Conservation (phyloP, 2,329 filamentous ascomycete species). For the Penicillium sp. region DNA sequence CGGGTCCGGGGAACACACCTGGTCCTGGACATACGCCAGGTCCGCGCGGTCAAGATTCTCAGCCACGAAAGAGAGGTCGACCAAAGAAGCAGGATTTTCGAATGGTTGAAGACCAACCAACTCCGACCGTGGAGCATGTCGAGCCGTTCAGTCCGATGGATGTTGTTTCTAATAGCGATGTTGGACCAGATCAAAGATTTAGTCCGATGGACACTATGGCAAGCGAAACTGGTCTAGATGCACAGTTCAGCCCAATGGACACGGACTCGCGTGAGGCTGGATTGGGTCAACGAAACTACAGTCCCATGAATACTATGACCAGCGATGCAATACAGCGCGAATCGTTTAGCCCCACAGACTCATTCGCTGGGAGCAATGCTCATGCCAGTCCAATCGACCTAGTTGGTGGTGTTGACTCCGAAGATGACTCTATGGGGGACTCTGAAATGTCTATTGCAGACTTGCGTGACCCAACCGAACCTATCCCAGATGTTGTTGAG, state of each 20-base stretch:
- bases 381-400: conserved; percentile 24
- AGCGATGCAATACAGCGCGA: conserved; percentile 15
- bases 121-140: conserved; percentile 10
- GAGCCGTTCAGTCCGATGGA: conserved; percentile 25
- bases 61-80: conserved; percentile 40
- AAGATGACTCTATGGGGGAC: conserved; percentile 24
- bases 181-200: conserved; percentile 15
- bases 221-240: conserved; percentile 17
- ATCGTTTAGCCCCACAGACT: conserved; percentile 15
- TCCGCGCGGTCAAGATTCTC: conserved; percentile 25
- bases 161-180: conserved; percentile 30
- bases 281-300: not conserved
- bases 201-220: conserved; percentile 12
- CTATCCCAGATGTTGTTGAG: conserved; percentile 7
- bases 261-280: conserved; percentile 8
- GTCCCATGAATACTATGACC: not conserved
- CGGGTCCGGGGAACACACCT: conserved; percentile 28
- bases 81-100: conserved; percentile 30
- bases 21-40: conserved; percentile 34
- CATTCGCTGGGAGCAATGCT: conserved; percentile 14
- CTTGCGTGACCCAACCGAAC: conserved; percentile 21
- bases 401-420: conserved; percentile 12
- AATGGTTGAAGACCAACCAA: conserved; percentile 20
- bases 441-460: conserved; percentile 27
- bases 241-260: conserved; percentile 17